Evolutionary conservation across 164 flowering plant genomes (phyloP).

Genomic region (Chimonanthus praecox): DNA sequence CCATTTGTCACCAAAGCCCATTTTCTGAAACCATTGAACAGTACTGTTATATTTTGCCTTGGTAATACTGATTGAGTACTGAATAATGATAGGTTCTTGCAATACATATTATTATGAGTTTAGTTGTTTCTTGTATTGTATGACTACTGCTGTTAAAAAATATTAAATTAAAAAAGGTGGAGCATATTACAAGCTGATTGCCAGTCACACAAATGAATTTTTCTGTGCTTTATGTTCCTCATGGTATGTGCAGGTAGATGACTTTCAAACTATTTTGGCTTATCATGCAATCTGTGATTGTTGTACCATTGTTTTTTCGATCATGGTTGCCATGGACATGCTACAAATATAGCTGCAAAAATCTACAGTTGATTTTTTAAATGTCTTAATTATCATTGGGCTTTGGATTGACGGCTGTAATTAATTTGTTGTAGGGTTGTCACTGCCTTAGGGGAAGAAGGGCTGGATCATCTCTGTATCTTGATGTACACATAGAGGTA

Average conservation of each 20-base stretch:
- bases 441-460: constrained; percentile 85
- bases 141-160: no score
- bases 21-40: no score
- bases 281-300: not conserved
- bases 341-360: no score
- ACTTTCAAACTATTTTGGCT: not conserved
- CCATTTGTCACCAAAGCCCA: no score
- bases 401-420: not conserved
- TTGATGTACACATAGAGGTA: constrained; percentile 94
- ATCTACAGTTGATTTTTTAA: not conserved
- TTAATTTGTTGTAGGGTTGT: constrained; percentile 52
- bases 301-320: not conserved
- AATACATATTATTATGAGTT: not conserved
- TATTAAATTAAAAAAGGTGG: no score
- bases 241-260: not conserved
- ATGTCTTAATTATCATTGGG: not conserved
- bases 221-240: not conserved
- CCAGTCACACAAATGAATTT: no score
- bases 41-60: not conserved
- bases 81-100: not conserved
- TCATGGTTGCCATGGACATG: not conserved
- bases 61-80: not conserved
- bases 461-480: constrained; percentile 86
- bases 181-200: no score
- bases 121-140: not conserved